Evolutionary conservation across 2,329 filamentous ascomycete genomes (phyloP).

Genomic region (Alternaria brassicae): DNA sequence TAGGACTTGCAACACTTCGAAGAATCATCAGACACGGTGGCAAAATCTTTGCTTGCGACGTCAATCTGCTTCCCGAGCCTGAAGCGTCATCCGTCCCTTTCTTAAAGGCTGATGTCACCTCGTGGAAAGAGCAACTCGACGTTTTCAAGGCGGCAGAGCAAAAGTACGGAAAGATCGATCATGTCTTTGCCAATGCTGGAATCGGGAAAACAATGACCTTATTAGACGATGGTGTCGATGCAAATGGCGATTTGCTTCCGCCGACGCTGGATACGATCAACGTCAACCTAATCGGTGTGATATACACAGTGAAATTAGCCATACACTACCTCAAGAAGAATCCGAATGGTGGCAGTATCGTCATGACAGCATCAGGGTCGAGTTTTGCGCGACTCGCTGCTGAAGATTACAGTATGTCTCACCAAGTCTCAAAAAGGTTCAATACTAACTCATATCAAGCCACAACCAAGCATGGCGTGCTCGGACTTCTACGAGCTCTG

Average conservation of each 20-base stretch:
- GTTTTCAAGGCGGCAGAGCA: conserved; percentile 61
- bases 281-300: conserved; percentile 39
- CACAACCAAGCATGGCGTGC: conserved; percentile 42
- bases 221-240: conserved; percentile 41
- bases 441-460: conserved; percentile 24
- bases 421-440: neutral
- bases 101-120: conserved; percentile 42
- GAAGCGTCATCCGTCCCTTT: conserved; percentile 33
- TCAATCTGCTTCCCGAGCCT: conserved; percentile 53
- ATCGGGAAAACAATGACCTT: conserved; percentile 26
- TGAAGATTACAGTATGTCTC: conserved; percentile 41
- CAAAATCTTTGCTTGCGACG: conserved; percentile 62
- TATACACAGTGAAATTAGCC: conserved; percentile 42
- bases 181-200: conserved; percentile 54
- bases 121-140: conserved; percentile 59
- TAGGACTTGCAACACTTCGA: conserved; percentile 64
- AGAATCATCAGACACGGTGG: conserved; percentile 62
- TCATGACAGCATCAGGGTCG: conserved; percentile 41
- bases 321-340: conserved; percentile 39
- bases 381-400: conserved; percentile 35
- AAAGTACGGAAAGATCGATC: conserved; percentile 53
- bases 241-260: conserved; percentile 36
- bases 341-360: conserved; percentile 37
- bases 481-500: conserved; percentile 41
- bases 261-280: conserved; percentile 38